Base-by-base conservation (phyloP, 129 eudicot species). In the Helianthus tuberosus region DNA sequence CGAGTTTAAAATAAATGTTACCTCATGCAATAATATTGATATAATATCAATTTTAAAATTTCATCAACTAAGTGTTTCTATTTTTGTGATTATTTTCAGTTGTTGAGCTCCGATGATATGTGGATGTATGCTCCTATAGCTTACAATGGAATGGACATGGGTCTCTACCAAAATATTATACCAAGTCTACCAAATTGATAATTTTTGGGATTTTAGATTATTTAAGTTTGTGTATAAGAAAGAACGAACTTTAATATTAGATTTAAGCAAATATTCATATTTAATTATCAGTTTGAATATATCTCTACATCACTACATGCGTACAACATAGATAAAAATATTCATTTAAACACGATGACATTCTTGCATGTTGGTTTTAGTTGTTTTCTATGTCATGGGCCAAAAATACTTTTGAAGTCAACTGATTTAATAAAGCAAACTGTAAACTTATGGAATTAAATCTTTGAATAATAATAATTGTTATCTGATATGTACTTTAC, bases 71-170 rank as follows among this genome's bases (percentile, higher is more conserved):
- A 52, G 63, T 13, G 8, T 17, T 44, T 0, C 66, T 14, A 43
- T 36, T 57, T 49, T 1, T 5, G 5, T 66, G 2, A 47, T 5
- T 8, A 1, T 14, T 23, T 73, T 82, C 83, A 93, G 98, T 61
- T 93, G 54, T 76, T 90, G 77, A 90, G 98, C 84, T 90, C 98
- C 20, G 98, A 93, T 77, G 97, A 93, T 14, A 60, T 79, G 81
- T 93, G 98, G 98, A 93, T 93, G 98, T 90, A 80, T 84, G 98
- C 98, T 44, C 98, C 98, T 2, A 84, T 93, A 67, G 98, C 96
- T 68, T 90, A 90, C 86, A 90, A 93, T 81, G 98, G 97, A 64
- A 85, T 93, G 84, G 93, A 90, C 80, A 86, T 93, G 79, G 96
- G 93, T 46, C 88, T 86, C 58, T 90, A 88, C 76, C 88, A 84